These are phyloP conservation scores for Xanthoconium purpureum DNA, from an alignment of 768 basidiomycete species.

Conservation along the genomic window DNA sequence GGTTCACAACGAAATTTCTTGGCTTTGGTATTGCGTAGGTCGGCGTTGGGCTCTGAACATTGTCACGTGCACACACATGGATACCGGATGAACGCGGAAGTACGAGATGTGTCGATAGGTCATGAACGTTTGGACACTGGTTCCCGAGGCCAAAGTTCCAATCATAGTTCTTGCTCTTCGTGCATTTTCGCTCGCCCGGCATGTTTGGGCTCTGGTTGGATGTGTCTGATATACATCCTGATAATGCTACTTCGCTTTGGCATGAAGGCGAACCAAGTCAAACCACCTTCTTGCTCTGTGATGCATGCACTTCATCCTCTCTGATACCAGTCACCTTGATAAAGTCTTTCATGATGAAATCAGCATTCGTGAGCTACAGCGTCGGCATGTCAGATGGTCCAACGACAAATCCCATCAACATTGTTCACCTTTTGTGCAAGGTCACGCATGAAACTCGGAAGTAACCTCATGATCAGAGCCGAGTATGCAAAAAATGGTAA, in stretches of 20 bases:
- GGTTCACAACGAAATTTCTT: conserved; percentile 8
- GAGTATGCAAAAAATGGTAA: conserved; percentile 73
- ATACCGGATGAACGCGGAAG: background rate
- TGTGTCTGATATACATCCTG: background rate
- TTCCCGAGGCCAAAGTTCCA: no score
- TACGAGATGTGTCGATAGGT: no score
- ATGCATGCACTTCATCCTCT: conserved; percentile 45
- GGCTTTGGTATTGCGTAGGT: background rate
- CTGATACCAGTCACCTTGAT: conserved; percentile 60
- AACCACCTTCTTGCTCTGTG: conserved; percentile 9
- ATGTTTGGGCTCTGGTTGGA: no score
- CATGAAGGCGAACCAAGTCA: background rate
- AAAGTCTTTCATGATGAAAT: conserved; percentile 69
- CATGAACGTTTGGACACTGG: no score
- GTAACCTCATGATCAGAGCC: conserved; percentile 48
- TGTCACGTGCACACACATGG: background rate
- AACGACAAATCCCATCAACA: background rate
- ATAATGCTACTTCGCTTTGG: background rate
- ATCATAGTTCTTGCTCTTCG: no score
- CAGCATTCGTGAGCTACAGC: conserved; percentile 60
- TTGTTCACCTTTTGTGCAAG: conserved; percentile 68
- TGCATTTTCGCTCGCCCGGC: no score
- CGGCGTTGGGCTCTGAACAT: background rate
- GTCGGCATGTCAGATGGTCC: conserved; percentile 7
- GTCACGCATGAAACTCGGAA: conserved; percentile 76